Conservation (phyloP, 371 early-diverging fungal species). For the Mucor ambiguus region DNA sequence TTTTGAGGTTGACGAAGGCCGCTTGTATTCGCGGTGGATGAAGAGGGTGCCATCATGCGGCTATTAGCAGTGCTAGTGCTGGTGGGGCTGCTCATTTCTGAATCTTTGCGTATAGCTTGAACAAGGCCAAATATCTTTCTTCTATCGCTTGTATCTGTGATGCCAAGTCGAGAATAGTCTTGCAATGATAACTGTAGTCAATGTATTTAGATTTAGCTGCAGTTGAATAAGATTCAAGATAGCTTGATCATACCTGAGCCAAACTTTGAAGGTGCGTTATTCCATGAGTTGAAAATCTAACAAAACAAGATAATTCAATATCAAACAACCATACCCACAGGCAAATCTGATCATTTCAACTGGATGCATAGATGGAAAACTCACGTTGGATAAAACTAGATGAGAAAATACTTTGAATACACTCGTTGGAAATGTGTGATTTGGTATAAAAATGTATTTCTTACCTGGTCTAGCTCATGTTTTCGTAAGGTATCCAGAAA, state of each 20-base stretch:
- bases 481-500: slow-evolving; percentile 32
- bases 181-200: slow-evolving; percentile 71
- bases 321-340: not conserved
- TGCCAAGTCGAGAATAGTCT: slow-evolving; percentile 79
- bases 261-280: slow-evolving; percentile 63
- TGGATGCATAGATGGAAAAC: not conserved
- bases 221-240: not conserved
- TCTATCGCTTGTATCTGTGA: slow-evolving; percentile 76
- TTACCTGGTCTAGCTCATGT: slow-evolving; percentile 39
- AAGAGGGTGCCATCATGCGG: slow-evolving; percentile 12
- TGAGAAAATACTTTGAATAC: not conserved
- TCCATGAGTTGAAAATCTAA: slow-evolving; percentile 61
- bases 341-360: not conserved
- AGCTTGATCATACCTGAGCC: slow-evolving; percentile 45
- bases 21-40: slow-evolving; percentile 27
- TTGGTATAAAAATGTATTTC: not conserved
- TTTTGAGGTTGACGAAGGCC: slow-evolving; percentile 35
- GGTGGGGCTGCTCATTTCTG: slow-evolving; percentile 18
- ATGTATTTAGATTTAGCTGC: not conserved
- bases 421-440: not conserved
- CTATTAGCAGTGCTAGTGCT: slow-evolving; percentile 4
- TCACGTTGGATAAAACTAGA: slow-evolving; percentile 34
- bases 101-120: slow-evolving; percentile 43
- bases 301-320: not conserved
- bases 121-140: slow-evolving; percentile 78